A percentile compares a stretch with the other conserved stretches of the same genome.
These are phyloP conservation scores for Neofusicoccum kwambonambiense DNA, from an alignment of 2,329 filamentous ascomycete species.

Conservation along the genomic window DNA sequence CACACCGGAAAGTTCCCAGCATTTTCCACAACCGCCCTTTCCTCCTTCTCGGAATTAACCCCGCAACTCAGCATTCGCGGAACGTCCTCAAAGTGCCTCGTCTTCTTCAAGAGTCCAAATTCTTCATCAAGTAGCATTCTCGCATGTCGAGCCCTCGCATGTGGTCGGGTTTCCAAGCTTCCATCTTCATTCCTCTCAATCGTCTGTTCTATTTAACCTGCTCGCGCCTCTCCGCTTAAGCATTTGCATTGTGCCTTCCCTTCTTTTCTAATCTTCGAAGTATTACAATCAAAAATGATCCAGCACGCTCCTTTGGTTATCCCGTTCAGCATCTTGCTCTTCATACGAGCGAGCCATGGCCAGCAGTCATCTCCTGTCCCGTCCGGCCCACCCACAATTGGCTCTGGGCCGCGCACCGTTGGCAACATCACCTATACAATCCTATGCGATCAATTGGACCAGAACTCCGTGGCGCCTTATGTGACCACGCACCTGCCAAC, in stretches of 20 bases:
- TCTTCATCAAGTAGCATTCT: neutral
- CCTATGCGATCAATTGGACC: neutral
- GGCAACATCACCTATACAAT: neutral
- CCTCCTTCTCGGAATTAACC: neutral
- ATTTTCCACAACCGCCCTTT: neutral
- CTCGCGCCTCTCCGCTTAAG: no score
- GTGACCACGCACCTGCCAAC: neutral
- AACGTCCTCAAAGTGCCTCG: neutral
- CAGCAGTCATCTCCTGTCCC: neutral
- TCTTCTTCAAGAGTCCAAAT: neutral
- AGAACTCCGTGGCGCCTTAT: neutral
- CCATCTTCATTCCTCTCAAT: neutral
- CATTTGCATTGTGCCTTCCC: neutral
- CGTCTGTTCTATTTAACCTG: neutral
- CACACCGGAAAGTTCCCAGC: neutral
- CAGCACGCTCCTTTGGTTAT: neutral
- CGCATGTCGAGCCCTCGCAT: neutral
- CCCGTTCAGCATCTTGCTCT: neutral
- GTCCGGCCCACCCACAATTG: neutral
- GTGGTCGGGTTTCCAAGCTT: neutral
- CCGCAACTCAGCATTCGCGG: neutral
- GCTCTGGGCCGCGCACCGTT: neutral
- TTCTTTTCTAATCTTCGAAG: neutral
- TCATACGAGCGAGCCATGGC: neutral
- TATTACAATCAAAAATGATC: neutral